These are phyloP conservation scores for Mayamaea pseudoterrestris DNA, from an alignment of 108 stramenopile genomes.

Conservation along the genomic window DNA sequence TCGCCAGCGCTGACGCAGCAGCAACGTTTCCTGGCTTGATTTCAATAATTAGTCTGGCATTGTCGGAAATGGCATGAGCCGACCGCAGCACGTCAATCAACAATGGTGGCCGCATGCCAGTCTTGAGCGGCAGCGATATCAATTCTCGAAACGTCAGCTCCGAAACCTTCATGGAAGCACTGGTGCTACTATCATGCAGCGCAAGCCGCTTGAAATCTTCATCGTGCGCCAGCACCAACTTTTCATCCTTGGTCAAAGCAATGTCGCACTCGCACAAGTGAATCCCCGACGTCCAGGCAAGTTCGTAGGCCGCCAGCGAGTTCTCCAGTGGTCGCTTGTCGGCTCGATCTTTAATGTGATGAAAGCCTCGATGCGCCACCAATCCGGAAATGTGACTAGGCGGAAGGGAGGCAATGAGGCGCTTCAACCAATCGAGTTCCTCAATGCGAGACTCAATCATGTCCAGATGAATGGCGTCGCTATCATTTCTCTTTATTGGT, in stretches of 20 bases:
- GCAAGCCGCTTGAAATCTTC: conserved; percentile 54
- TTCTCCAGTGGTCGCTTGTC: conserved; percentile 61
- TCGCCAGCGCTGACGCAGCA: conserved; percentile 48
- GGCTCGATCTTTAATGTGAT: conserved; percentile 36
- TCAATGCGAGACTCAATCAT: conserved; percentile 20
- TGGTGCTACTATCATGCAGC: conserved; percentile 23
- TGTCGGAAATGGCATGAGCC: conserved; percentile 46
- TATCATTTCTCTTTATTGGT: conserved; percentile 3
- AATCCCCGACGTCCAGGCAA: conserved; percentile 61
- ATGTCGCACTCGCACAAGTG: conserved; percentile 71
- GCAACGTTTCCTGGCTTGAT: conserved; percentile 65
- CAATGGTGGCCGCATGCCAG: conserved; percentile 54
- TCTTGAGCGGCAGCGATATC: conserved; percentile 47
- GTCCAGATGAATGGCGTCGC: conserved; percentile 9
- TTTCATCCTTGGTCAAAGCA: conserved; percentile 67
- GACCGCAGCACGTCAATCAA: conserved; percentile 56
- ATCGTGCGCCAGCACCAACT: conserved; percentile 60
- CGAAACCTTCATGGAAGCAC: conserved; percentile 30
- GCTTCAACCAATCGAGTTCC: conserved; percentile 45
- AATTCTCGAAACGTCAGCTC: conserved; percentile 65
- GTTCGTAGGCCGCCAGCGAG: conserved; percentile 52
- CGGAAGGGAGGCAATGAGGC: conserved; percentile 18
- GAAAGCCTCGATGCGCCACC: conserved; percentile 73
- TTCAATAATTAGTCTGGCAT: conserved; percentile 50
- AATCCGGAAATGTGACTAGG: conserved; percentile 9